phyloP scores from a whole-genome alignment of 768 basidiomycete genomes.

The Pisolithus sp. region DNA sequence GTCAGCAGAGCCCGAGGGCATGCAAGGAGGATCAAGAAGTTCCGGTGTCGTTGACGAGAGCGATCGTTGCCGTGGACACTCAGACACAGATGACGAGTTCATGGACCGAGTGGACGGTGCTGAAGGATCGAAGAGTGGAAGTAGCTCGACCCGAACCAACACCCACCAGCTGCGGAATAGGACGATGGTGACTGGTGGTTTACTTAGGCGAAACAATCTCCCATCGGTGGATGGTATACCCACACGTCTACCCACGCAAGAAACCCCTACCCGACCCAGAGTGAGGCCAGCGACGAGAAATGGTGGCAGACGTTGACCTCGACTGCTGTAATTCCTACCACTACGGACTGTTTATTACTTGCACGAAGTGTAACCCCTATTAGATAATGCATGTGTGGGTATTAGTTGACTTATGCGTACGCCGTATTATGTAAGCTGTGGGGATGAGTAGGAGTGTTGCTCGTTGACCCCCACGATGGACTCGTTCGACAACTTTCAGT shows the following conservation, averaged over 20 bases:
- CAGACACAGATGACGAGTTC: conserved; percentile 27
- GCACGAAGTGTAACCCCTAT: background rate
- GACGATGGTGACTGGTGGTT: conserved; percentile 14
- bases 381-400: conserved; percentile 8
- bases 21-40: conserved; percentile 21
- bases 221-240: conserved; percentile 28
- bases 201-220: conserved; percentile 21
- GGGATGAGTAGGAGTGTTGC: background rate
- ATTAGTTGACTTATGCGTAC: conserved; percentile 17
- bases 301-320: conserved; percentile 39
- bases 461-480: conserved; percentile 47
- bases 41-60: conserved; percentile 17
- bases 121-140: conserved; percentile 26
- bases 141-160: conserved; percentile 14
- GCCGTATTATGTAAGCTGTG: background rate
- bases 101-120: conserved; percentile 25
- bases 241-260: conserved; percentile 35
- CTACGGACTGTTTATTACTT: background rate
- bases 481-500: conserved; percentile 81
- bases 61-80: conserved; percentile 19
- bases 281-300: conserved; percentile 35
- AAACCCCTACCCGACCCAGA: conserved; percentile 60
- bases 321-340: conserved; percentile 1
- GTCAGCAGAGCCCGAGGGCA: conserved; percentile 22
- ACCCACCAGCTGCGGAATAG: conserved; percentile 12